These are phyloP conservation scores for Neocucurbitaria cava DNA, from an alignment of 2,329 filamentous ascomycete species.

Conservation along the genomic window DNA sequence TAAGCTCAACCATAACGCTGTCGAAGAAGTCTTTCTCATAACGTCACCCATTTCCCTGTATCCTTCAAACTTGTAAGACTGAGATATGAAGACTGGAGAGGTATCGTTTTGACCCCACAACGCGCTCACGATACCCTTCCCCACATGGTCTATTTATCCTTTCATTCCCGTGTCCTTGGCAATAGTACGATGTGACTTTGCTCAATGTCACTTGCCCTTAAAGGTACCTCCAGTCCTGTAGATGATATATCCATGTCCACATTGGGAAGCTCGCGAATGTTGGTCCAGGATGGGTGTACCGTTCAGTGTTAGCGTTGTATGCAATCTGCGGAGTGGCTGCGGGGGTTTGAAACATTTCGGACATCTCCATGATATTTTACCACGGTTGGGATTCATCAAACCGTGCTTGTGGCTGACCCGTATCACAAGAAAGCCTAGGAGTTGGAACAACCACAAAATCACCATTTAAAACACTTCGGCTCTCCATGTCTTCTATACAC, in stretches of 20 bases:
- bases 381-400: too few relatives aligned
- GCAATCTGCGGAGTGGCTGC: conserved; percentile 9
- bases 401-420: too few relatives aligned
- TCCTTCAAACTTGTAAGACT: background rate
- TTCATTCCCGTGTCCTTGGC: conserved; percentile 14
- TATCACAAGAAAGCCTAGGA: too few relatives aligned
- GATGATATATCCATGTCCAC: background rate
- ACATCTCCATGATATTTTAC: too few relatives aligned
- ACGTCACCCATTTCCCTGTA: background rate
- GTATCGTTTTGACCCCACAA: background rate
- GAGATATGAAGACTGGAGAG: background rate
- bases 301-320: conserved; percentile 1
- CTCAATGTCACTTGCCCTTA: background rate
- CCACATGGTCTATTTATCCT: conserved; percentile 14
- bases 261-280: conserved; percentile 3
- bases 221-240: background rate
- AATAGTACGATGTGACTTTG: conserved; percentile 8
- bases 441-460: too few relatives aligned
- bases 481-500: too few relatives aligned
- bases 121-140: background rate
- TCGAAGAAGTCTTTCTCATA: background rate
- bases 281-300: conserved; percentile 3
- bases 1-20: conserved; percentile 6
- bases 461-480: too few relatives aligned
- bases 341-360: too few relatives aligned